Base-by-base conservation (phyloP, 2,329 filamentous ascomycete species). In the Colletotrichum salicis region DNA sequence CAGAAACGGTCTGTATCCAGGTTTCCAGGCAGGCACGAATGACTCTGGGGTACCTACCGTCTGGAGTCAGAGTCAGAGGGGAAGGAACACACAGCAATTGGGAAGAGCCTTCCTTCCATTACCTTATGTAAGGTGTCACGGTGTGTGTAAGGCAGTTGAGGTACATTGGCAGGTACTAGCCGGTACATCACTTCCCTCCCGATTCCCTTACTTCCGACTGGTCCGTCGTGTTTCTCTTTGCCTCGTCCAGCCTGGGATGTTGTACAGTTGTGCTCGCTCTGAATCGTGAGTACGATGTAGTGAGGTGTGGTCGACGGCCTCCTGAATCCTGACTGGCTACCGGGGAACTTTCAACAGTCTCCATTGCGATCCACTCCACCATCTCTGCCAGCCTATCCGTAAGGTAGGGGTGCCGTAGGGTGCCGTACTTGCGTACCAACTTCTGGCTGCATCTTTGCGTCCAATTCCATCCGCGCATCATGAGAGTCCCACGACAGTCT, bases 311-410 rank as follows among this genome's bases (percentile, higher is more conserved):
- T 48, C 19, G 41, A n/a, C 41, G 19, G 19, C 41, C 41, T 48
- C 41, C 41, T 48, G 41, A 61, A 8, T 48, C 41, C 41, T 48
- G 41, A 61, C 67, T 67, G 63, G 63, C 63, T 61, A 70, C 67
- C 35, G 45, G 63, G 58, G 51, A 58, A 57, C 52, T 71, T 45
- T 58, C 33, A 22, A 59, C 45, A 24, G 65, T 29, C 48, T 60
- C 59, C 55, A 60, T 60, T 45, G 35, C 52, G 31, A 31, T n/a
- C 59, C 70, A 70, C 70, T 22, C 55, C 65, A 64, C 65, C 65
- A 35, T 41, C 29, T 54, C 24, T 11, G 65, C 37, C 67, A 35
- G 29, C 56, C 67, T 35, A 60, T 55, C 67, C 37, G 37, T 41
- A 29, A 29, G 27, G 27, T 29, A 29, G 15, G 13, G 13, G 37